Evolutionary conservation across 257 asterid species (phyloP), one percentile per base, ranked within the genome.

Genomic region (Lantana camara): DNA sequence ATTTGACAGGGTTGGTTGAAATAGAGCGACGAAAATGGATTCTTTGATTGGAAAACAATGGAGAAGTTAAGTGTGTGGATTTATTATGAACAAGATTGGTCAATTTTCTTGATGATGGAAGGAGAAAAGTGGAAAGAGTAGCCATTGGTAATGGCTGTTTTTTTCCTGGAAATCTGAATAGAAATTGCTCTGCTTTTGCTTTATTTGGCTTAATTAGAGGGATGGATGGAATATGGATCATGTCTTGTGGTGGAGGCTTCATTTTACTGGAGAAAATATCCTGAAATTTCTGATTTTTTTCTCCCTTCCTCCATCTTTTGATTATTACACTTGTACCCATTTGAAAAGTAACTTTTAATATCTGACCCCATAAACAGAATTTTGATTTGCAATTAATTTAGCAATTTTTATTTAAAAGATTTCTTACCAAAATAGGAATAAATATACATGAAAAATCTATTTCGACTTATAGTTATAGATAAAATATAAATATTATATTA

Each of bases 61-160:
- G 41, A 5, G 30, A 41, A 61, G 64, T 34, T 59, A 60, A 27
- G 29, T 11, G 23, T 4, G 22, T 69, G 27, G 62, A n/a, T n/a
- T 51, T 34, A 1, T 38, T 46, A 37, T 41, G 11, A 44, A 14
- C 4, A 7, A 49, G 42, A 15, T 20, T 29, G 29, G 55, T 5
- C 38, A 60, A 62, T 57, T 57, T 76, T 61, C 51, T 70, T 63
- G 77, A 55, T 38, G 80, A 35, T 45, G 38, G 72, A 57, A 75
- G 73, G 65, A 80, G 71, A 44, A 50, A 59, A 60, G 41, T n/a
- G 53, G 68, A 30, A 58, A 71, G 65, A 73, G 71, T 63, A 49
- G 85, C 82, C 85, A 80, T 80, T 59, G 71, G 12, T 41, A 57
- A 65, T 56, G 71, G 61, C 72, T 46, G 17, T 52, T 40, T 52